Evolutionary conservation across 805 yeast species (phyloP).

Genomic region (Yarrowia bubula): DNA sequence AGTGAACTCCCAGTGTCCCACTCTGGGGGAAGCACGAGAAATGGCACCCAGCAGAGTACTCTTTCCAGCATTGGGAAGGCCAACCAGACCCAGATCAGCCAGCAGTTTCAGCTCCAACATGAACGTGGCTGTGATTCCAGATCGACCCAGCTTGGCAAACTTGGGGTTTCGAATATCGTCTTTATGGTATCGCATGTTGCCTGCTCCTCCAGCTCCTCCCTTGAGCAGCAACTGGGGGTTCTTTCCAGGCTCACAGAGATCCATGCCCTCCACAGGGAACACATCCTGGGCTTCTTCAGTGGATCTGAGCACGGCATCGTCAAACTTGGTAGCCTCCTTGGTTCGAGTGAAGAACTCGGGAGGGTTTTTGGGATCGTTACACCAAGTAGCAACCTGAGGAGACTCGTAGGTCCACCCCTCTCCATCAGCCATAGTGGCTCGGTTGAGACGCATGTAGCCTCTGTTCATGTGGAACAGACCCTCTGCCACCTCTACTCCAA

Average conservation of each 20-base stretch:
- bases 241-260: constrained; percentile 55
- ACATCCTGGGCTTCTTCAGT: constrained; percentile 63
- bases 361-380: constrained; percentile 1
- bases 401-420: constrained; percentile 86
- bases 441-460: constrained; percentile 50
- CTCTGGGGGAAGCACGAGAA: constrained; percentile 82
- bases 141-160: constrained; percentile 78
- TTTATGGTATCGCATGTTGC: constrained; percentile 92
- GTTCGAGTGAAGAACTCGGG: constrained; percentile 62
- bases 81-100: constrained; percentile 93
- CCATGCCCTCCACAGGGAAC: constrained; percentile 81
- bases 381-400: constrained; percentile 54
- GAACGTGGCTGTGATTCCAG: constrained; percentile 62
- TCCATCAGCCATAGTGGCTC: constrained; percentile 65
- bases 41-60: constrained; percentile 84
- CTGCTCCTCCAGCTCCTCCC: constrained; percentile 95
- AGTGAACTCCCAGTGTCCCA: constrained; percentile 97
- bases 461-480: constrained; percentile 17
- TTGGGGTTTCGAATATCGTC: constrained; percentile 83
- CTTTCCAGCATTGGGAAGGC: constrained; percentile 96
- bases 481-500: constrained; percentile 34
- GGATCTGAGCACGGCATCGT: constrained; percentile 56
- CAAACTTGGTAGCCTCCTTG: constrained; percentile 59
- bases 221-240: constrained; percentile 63
- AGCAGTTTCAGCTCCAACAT: constrained; percentile 80